Conservation (phyloP, 345 rosid species). For the Euphorbia peplus region DNA sequence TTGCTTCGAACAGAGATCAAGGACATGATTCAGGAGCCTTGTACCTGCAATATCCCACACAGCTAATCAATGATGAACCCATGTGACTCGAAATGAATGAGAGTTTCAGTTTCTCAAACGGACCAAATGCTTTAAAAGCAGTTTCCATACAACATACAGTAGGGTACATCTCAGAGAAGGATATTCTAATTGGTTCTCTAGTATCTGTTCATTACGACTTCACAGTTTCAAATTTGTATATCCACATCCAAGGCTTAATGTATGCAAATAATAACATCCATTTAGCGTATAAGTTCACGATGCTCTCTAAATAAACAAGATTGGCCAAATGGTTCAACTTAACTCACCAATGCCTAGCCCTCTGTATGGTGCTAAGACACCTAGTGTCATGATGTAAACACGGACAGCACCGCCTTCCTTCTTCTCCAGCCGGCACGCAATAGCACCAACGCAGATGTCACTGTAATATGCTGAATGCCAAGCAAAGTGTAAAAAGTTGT, state of each 20-base stretch:
- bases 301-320: not conserved
- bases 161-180: not conserved
- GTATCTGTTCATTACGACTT: not conserved
- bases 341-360: constrained; percentile 89
- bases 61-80: not conserved
- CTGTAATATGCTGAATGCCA: constrained; percentile 68
- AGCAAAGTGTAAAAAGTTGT: constrained; percentile 8
- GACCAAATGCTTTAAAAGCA: too few relatives aligned
- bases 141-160: not conserved
- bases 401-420: constrained; percentile 69
- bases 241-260: not conserved
- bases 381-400: constrained; percentile 95
- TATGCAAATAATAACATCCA: not conserved
- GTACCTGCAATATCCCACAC: constrained; percentile 55
- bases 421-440: constrained; percentile 94
- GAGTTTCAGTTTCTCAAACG: too few relatives aligned
- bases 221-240: not conserved
- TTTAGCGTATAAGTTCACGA: too few relatives aligned
- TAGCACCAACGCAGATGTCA: constrained; percentile 94
- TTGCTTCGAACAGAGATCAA: constrained; percentile 71
- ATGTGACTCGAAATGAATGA: too few relatives aligned
- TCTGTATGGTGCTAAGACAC: constrained; percentile 94
- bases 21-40: constrained; percentile 77
- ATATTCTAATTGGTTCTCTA: not conserved
- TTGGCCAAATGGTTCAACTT: not conserved